These are phyloP conservation scores for Boletus holoroseus DNA, from an alignment of 1,284 basidiomycete genomes.

Conservation along the genomic window DNA sequence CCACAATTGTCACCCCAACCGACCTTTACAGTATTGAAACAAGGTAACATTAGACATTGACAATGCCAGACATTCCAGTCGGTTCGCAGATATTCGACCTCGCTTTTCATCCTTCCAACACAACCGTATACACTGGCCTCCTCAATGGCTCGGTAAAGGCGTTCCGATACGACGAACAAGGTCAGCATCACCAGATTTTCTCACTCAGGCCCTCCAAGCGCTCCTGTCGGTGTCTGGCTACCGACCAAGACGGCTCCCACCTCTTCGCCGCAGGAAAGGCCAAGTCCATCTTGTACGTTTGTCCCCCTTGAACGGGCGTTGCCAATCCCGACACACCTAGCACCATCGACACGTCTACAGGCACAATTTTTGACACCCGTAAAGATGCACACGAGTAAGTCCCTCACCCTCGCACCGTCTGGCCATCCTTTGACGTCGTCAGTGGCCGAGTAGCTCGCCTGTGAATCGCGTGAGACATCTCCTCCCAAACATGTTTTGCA, in stretches of 20 bases:
- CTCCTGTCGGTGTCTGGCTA: conserved; percentile 70
- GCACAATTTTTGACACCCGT: conserved; percentile 58
- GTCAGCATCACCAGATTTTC: conserved; percentile 49
- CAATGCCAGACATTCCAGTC: conserved; percentile 61
- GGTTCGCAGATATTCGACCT: conserved; percentile 86
- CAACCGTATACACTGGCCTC: conserved; percentile 72
- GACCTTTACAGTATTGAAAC: no score
- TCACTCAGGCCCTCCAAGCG: conserved; percentile 62
- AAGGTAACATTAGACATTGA: background rate
- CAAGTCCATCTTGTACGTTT: conserved; percentile 71
- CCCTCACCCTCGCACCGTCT: conserved; percentile 7
- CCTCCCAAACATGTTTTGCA: conserved; percentile 66
- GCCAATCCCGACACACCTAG: conserved; percentile 35
- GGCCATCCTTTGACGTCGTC: conserved; percentile 33
- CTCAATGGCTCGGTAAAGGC: conserved; percentile 82
- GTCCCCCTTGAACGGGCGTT: conserved; percentile 1
- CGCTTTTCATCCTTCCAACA: conserved; percentile 71
- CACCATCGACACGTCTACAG: conserved; percentile 64
- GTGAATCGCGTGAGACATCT: conserved; percentile 79
- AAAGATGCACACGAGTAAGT: conserved; percentile 77
- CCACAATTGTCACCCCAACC: no score
- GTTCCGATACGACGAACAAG: conserved; percentile 68
- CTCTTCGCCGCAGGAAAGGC: conserved; percentile 84
- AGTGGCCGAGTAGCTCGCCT: conserved; percentile 55
- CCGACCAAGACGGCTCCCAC: conserved; percentile 57